A percentile compares a stretch with the other conserved stretches of the same genome.
phyloP scores from a whole-genome alignment of 768 basidiomycete species.

The Coprinopsis marcescibilis region DNA sequence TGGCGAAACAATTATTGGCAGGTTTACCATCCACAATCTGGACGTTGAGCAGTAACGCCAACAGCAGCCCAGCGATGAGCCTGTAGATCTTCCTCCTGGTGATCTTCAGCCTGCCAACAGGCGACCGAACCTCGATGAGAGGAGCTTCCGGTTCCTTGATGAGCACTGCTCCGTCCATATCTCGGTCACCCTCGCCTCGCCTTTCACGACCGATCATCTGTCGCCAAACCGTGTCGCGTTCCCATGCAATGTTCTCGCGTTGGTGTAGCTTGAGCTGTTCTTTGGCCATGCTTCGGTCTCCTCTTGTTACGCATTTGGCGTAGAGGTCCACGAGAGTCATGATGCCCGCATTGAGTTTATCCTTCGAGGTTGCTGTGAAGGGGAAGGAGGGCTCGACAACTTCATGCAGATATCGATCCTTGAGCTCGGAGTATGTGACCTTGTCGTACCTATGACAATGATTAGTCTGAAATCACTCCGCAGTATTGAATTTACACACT shows the following conservation, averaged over 20 bases:
- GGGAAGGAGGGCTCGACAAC: conserved; percentile 63
- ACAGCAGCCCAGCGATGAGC: conserved; percentile 48
- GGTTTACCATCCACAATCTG: conserved; percentile 53
- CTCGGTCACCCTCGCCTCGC: conserved; percentile 44
- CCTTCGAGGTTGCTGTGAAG: conserved; percentile 60
- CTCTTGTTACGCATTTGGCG: conserved; percentile 76
- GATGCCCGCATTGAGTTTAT: conserved; percentile 53
- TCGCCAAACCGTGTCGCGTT: conserved; percentile 96
- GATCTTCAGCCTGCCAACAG: conserved; percentile 59
- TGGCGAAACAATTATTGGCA: conserved; percentile 87
- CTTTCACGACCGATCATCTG: conserved; percentile 88
- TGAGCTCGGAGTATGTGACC: conserved; percentile 76
- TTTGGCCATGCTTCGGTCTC: conserved; percentile 61
- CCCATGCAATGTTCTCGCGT: conserved; percentile 93
- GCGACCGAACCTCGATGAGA: conserved; percentile 55
- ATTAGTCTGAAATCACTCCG: background rate
- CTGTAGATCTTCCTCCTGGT: conserved; percentile 59
- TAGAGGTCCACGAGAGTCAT: conserved; percentile 65
- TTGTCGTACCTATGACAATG: conserved; percentile 75
- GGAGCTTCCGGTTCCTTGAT: conserved; percentile 39
- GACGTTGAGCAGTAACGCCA: conserved; percentile 57
- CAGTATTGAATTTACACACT: conserved; percentile 44
- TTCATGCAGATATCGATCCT: conserved; percentile 70
- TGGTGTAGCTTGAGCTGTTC: conserved; percentile 84
- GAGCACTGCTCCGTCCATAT: conserved; percentile 39